A percentile compares a stretch with the other conserved stretches of the same genome.
These are phyloP conservation scores for Corymbia calophylla DNA, from an alignment of 441 rosid species.

Conservation along the genomic window DNA sequence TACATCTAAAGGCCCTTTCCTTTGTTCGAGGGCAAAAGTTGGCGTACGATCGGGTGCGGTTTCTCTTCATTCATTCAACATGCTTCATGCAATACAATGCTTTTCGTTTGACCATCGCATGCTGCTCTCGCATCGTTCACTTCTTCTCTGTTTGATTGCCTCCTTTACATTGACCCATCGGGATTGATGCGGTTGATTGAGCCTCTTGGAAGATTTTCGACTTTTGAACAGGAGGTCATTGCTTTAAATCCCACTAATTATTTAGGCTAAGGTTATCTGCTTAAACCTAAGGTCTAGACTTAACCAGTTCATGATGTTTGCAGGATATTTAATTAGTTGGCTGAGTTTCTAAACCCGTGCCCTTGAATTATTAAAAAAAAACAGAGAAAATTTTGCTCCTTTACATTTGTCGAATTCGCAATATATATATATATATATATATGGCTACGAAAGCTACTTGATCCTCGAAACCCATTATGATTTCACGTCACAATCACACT, in stretches of 20 bases:
- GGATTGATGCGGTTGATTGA: not conserved
- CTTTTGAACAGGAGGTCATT: not conserved
- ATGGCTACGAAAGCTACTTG: not conserved
- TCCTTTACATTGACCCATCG: not conserved
- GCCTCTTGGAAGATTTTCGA: not conserved
- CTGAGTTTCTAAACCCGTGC: accelerated
- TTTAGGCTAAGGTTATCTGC: not conserved
- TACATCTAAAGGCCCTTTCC: not conserved
- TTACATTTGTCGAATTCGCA: not conserved
- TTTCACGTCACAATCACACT: not conserved
- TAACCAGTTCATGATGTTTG: not conserved
- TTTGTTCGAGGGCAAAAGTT: not conserved
- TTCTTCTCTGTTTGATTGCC: not conserved
- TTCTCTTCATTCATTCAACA: not conserved
- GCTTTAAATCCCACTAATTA: not conserved
- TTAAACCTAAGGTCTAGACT: not conserved
- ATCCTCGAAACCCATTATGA: not conserved
- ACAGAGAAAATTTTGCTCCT: not conserved
- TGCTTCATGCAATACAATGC: not conserved
- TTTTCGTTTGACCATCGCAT: not conserved
- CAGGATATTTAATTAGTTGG: not conserved
- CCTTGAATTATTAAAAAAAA: not conserved
- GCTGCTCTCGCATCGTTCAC: not conserved
- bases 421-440: not conserved
- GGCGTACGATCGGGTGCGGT: not conserved